Evolutionary conservation across 2,329 filamentous ascomycete species (phyloP), one percentile per base, ranked within the genome.

Genomic region (Elsinoe fawcettii): DNA sequence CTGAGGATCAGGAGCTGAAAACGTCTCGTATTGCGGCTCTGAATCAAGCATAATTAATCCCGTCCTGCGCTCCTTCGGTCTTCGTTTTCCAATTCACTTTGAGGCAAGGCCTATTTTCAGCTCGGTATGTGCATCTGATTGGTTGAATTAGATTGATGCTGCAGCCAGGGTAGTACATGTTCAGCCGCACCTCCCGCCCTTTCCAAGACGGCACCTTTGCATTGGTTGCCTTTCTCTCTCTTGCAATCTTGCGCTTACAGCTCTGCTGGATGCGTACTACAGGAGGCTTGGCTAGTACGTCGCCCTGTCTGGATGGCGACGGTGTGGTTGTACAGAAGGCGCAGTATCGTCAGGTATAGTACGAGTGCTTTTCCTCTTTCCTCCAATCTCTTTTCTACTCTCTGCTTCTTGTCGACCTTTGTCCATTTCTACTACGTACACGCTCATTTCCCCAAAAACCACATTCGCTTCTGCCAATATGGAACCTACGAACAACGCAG

Each of bases 1-100:
- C 62, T 55, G 9, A 55, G 51, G 51, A 22, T 55, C 9, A 32
- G 46, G 46, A 25, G 46, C 3, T 51, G 46, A 51, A 12, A 14
- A 11, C 34, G 9, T 37, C 3, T 37, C 5, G 14, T 37, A 37
- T 14, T 37, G 34, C 34, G 34, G 5, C 34, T 5, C 34, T 12
- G 14, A 12, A 37, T 12, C 34, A 37, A 37, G 11, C 34, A 37
- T 3, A 37, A 14, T n/a, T 37, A 37, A 37, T 14, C 9, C 14
- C 34, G 34, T 37, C 34, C 6, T 12, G 34, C 34, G 11, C 34
- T 37, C 34, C n/a, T n/a, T n/a, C n/a, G n/a, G n/a, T n/a, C n/a
- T n/a, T n/a, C n/a, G n/a, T n/a, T n/a, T 37, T 37, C 34, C 34
- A 37, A 12, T 12, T 5, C 14, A n/a, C 11, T 14, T 37, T 5